These are phyloP conservation scores for Tuber aestivum DNA, from an alignment of 495 filamentous ascomycete genomes.

Conservation along the genomic window DNA sequence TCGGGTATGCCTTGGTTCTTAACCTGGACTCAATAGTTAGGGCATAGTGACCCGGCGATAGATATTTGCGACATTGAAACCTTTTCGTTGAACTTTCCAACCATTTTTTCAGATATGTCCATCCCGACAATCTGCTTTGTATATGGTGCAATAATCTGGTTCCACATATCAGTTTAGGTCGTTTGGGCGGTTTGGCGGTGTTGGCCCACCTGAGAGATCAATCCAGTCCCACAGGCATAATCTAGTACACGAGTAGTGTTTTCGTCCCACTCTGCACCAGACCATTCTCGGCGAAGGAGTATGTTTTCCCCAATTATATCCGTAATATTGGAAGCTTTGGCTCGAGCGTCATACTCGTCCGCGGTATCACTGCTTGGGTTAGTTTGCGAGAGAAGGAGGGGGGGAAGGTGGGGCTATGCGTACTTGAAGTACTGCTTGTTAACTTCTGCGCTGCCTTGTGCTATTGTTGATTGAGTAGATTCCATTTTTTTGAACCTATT, in stretches of 20 bases:
- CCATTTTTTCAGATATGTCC: conserved; percentile 56
- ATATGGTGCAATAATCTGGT: conserved; percentile 27
- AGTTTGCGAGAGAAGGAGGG: background rate
- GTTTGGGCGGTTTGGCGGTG: background rate
- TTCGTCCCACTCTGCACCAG: conserved; percentile 49
- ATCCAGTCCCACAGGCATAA: conserved; percentile 60
- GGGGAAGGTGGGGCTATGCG: background rate
- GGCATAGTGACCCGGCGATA: conserved; percentile 24
- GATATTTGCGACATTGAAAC: conserved; percentile 10
- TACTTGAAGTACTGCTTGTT: conserved; percentile 36
- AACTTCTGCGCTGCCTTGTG: conserved; percentile 11
- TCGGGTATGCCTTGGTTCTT: conserved; percentile 43
- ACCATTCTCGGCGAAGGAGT: conserved; percentile 49
- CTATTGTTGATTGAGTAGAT: background rate
- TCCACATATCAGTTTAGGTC: background rate
- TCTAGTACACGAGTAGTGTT: conserved; percentile 53
- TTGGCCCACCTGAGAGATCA: conserved; percentile 44
- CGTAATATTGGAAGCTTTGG: conserved; percentile 9
- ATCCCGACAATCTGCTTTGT: conserved; percentile 49
- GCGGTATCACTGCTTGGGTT: conserved; percentile 21
- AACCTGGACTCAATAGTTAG: conserved; percentile 7
- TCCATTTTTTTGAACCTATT: background rate
- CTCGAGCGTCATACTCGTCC: conserved; percentile 11
- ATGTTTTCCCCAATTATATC: conserved; percentile 41
- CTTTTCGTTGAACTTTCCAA: conserved; percentile 48